Base-by-base conservation (phyloP, 1,139 yeast species). In the Trichomonascaceae sp. region DNA sequence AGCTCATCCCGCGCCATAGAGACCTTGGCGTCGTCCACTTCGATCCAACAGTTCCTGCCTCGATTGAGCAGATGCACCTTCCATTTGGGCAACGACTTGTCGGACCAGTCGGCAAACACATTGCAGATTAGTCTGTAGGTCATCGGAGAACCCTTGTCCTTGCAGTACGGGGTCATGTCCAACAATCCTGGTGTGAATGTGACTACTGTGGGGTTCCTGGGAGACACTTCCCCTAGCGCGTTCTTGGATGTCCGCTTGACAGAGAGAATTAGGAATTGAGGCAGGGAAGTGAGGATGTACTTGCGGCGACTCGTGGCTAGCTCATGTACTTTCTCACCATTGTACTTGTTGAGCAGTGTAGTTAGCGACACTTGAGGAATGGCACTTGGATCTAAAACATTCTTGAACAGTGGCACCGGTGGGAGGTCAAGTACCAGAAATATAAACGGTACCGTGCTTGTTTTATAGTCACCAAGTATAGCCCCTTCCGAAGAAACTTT, bases 141-240 rank as follows among this genome's bases (percentile, higher is more conserved):
- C 1, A 45, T 31, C 2, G 55, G 46, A 2, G n/a, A 13, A 4
- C 37, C 23, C 29, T 30, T 16, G 35, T 43, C 33, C 37, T 50
- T 14, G 43, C 51, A 17, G 53, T 45, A 59, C 0, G 64, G 57
- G 0, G 60, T 34, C 59, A 69, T 51, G 38, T 68, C 67, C 30
- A 70, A 46, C 3, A 56, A 44, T 13, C 53, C 56, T 2, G 65
- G 57, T 4, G 77, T 71, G 47, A 71, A 78, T 32, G 69, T 74
- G 2, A 81, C 80, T 20, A 79, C 69, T 0, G 80, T 75, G 27
- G 73, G 72, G 46, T 76, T 78, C 32, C 73, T 59, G 36, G 63
- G 64, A 30, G 62, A 60, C 4, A 49, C 44, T 4, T 61, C 56
- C 9, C 54, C 37, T 4, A 36, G 33, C 5, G 39, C 36, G 26